Base-by-base conservation (phyloP, 169 alveolate species). In the Blepharisma undulans region DNA sequence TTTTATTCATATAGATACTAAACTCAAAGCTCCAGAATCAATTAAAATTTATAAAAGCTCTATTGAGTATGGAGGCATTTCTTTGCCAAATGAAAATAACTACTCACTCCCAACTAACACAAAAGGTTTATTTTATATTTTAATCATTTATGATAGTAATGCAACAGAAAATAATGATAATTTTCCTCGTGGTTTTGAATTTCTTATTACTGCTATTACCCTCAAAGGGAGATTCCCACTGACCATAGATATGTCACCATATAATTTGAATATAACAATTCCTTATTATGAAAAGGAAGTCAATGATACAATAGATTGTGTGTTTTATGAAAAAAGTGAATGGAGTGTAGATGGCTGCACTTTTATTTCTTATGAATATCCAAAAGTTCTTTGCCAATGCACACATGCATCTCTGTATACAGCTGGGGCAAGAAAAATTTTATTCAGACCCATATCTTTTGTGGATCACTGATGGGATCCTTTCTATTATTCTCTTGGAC, bases 331-430 rank as follows among this genome's bases (percentile, higher is more conserved):
- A 25, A 19, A 21, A 8, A 8, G 16, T 74, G 5, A 21, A 34
- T 82, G 89, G 89, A 32, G 76, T 3, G n/a, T 12, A 14, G 48
- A 82, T 32, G 89, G 89, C 25, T 82, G 89, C 36, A 22, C 16
- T 14, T 30, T 82, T 22, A 30, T 22, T 22, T 21, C 25, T 21
- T 22, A 32, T 60, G 89, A 36, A 0, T 72, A 72, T 21, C 33
- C 29, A 21, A 22, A 4, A 21, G 48, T 27, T 16, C 48, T 34
- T 60, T 82, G 89, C 34, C 25, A 59, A 60, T 82, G 89, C 76
- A 82, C 78, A 14, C 89, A 82, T 30, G 36, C 34, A n/a, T 82
- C 89, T 82, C n/a, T 82, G 10, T 82, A 48, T 82, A 22, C 89
- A 4, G 76, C 77, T 48, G 89, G 89, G 76, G 76, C 16, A 16